These are phyloP conservation scores for Paraphoma sp. DNA, from an alignment of 2,329 filamentous ascomycete species.

Conservation along the genomic window DNA sequence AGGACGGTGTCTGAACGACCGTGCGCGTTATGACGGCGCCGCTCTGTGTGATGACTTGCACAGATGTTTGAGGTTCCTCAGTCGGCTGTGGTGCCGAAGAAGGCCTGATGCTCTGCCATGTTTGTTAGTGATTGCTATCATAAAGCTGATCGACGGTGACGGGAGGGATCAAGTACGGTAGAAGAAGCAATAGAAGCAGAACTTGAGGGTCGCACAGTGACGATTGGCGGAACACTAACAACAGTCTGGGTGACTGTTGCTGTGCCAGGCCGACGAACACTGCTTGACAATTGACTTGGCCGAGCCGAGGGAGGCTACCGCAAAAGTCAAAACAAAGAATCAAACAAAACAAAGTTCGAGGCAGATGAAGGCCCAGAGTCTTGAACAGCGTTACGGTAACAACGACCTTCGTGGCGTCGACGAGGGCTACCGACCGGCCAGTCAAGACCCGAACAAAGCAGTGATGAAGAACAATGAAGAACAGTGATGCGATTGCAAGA, in stretches of 20 bases:
- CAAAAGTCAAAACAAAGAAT: conserved; percentile 35
- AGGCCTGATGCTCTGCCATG: conserved; percentile 12
- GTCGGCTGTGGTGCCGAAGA: conserved; percentile 20
- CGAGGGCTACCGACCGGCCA: not conserved
- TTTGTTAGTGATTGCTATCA: conserved; percentile 13
- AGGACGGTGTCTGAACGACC: conserved; percentile 46
- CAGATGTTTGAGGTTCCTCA: conserved; percentile 1
- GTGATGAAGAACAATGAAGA: conserved; percentile 1
- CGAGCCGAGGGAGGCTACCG: conserved; percentile 43
- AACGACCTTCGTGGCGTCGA: not conserved
- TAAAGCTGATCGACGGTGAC: conserved; percentile 21
- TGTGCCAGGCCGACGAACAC: conserved; percentile 25
- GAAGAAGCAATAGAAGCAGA: conserved; percentile 6
- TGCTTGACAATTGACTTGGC: conserved; percentile 30
- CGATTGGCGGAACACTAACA: conserved; percentile 23
- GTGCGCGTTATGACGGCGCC: conserved; percentile 54
- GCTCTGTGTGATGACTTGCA: conserved; percentile 51
- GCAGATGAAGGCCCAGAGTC: not conserved
- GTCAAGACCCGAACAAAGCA: not conserved
- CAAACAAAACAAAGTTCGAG: conserved; percentile 1
- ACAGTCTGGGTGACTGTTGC: conserved; percentile 37
- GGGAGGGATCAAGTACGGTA: conserved; percentile 22
- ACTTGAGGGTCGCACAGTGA: conserved; percentile 14
- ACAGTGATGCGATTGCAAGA: conserved; percentile 6
- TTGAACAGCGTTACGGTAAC: not conserved